phyloP scores from a whole-genome alignment of 371 early-diverging fungal species.

The Dinochytrium kinnereticum region DNA sequence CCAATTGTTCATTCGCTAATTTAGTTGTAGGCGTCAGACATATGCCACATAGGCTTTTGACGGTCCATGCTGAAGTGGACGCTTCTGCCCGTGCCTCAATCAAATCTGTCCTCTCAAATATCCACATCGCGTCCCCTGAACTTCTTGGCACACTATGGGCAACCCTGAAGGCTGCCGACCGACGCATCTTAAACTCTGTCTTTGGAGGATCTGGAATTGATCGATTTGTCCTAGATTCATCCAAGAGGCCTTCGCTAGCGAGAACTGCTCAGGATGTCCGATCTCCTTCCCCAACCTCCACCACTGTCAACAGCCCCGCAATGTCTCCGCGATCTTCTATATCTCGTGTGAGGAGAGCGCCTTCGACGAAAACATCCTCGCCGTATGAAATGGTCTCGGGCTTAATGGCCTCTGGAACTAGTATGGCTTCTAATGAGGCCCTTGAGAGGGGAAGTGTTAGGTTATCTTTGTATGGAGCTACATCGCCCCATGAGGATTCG shows the following conservation, averaged over 20 bases:
- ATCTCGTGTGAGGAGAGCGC: neutral
- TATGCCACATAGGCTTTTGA: conserved; percentile 23
- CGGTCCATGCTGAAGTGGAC: conserved; percentile 25
- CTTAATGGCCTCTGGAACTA: too few relatives aligned
- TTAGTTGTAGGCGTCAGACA: conserved; percentile 11
- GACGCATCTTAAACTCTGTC: conserved; percentile 24
- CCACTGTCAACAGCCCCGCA: neutral
- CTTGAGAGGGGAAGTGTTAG: neutral
- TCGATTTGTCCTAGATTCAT: conserved; percentile 1
- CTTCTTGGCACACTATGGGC: conserved; percentile 26
- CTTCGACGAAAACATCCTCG: too few relatives aligned
- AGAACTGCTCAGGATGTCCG: neutral
- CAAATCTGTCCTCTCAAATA: conserved; percentile 14
- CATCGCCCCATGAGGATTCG: neutral
- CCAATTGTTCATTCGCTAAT: neutral
- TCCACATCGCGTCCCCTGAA: conserved; percentile 22
- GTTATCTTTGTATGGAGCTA: neutral
- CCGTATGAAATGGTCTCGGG: too few relatives aligned
- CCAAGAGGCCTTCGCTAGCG: neutral
- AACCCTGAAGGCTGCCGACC: conserved; percentile 26
- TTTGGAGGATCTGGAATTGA: conserved; percentile 27
- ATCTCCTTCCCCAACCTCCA: neutral
- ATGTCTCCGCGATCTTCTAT: neutral
- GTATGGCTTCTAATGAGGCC: too few relatives aligned
- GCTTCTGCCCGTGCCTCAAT: conserved; percentile 15